Percentiles rank a stretch among this genome's conserved stretches.
These are phyloP conservation scores for Cordyceps militaris DNA, from an alignment of 2,329 filamentous ascomycete species.

Conservation along the genomic window DNA sequence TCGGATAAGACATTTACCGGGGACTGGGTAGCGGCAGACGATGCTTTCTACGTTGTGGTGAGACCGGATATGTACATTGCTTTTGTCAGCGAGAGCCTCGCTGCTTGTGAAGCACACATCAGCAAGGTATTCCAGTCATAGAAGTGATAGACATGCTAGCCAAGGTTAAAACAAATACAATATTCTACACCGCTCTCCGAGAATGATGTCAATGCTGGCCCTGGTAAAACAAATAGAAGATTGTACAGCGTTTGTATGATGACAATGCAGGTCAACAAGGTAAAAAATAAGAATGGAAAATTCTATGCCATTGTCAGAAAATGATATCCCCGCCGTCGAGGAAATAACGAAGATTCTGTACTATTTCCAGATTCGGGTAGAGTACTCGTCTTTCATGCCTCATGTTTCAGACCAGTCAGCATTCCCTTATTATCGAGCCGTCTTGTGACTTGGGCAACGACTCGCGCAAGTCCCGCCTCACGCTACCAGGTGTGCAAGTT, in stretches of 20 bases:
- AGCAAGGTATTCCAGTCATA: neutral
- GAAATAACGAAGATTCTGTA: too few species aligned
- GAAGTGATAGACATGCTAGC: too few species aligned
- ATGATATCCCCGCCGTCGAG: too few species aligned
- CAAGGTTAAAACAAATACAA: neutral
- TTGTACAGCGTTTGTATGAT: too few species aligned
- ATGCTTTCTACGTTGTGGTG: constrained; percentile 28
- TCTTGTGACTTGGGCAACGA: neutral
- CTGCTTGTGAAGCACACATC: neutral
- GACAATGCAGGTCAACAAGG: too few species aligned
- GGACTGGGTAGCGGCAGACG: constrained; percentile 22
- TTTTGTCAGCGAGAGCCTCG: neutral
- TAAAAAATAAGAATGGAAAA: too few species aligned
- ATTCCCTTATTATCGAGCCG: neutral
- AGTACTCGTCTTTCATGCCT: neutral
- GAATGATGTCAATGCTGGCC: too few species aligned
- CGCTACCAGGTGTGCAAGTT: neutral
- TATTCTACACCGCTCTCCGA: neutral
- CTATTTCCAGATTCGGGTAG: too few species aligned
- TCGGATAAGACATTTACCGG: constrained; percentile 22
- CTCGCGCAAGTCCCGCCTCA: neutral
- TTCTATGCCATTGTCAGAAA: neutral
- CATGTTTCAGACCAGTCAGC: too few species aligned
- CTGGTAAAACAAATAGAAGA: too few species aligned
- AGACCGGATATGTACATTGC: constrained; percentile 36